Evolutionary conservation across 768 basidiomycete genomes (phyloP).

Genomic region (Lactifluus pinguis): DNA sequence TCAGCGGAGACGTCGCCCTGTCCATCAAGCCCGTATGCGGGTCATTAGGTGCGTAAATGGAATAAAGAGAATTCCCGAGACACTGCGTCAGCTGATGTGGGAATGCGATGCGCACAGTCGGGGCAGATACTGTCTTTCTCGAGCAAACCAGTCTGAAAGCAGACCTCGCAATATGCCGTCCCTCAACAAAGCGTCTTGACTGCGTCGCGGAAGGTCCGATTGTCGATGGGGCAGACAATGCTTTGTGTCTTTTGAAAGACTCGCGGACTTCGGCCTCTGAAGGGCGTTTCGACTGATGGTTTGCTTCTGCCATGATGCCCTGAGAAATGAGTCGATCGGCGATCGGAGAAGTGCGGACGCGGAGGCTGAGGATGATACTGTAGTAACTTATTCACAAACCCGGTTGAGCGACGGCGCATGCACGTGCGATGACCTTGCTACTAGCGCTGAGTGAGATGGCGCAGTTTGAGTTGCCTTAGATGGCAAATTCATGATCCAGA

Average conservation of each 20-base stretch:
- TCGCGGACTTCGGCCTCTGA: constrained; percentile 89
- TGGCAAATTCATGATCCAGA: too few species aligned
- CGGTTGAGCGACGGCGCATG: constrained; percentile 90
- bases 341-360: not conserved
- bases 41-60: constrained; percentile 1
- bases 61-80: not conserved
- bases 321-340: constrained; percentile 25
- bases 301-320: constrained; percentile 94
- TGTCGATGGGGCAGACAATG: constrained; percentile 85
- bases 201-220: constrained; percentile 87
- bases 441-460: too few species aligned
- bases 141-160: constrained; percentile 87
- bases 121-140: constrained; percentile 95
- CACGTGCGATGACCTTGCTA: too few species aligned
- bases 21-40: constrained; percentile 48
- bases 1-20: constrained; percentile 59
- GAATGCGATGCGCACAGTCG: constrained; percentile 76
- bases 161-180: constrained; percentile 91
- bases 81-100: not conserved
- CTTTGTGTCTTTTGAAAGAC: constrained; percentile 62
- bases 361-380: constrained; percentile 26
- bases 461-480: too few species aligned
- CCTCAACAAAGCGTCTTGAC: constrained; percentile 94
- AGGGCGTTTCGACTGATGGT: constrained; percentile 65
- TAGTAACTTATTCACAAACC: constrained; percentile 52